phyloP scores from a whole-genome alignment of 768 basidiomycete species.

The Kwoniella sp. region DNA sequence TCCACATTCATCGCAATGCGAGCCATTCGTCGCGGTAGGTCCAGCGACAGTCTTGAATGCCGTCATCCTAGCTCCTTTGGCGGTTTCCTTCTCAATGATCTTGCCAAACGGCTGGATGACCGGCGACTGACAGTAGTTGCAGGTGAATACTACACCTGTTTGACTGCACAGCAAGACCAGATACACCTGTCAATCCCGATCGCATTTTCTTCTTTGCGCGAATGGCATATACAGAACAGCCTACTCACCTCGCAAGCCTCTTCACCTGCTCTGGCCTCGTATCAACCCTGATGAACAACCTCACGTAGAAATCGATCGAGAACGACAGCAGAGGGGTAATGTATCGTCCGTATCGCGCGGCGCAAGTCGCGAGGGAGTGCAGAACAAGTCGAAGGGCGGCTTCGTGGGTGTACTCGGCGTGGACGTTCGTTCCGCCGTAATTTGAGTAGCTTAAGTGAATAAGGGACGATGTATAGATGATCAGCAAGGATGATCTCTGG shows the following conservation, averaged over 20 bases:
- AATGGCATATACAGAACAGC: neutral
- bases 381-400: conserved; percentile 89
- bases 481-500: conserved; percentile 9
- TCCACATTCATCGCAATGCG: conserved; percentile 80
- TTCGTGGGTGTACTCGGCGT: conserved; percentile 95
- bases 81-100: conserved; percentile 66
- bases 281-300: conserved; percentile 80
- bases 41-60: conserved; percentile 74
- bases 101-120: conserved; percentile 84
- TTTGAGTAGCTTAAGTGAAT: conserved; percentile 73
- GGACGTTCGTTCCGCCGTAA: conserved; percentile 86
- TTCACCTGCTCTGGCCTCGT: conserved; percentile 82
- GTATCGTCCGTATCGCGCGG: conserved; percentile 86
- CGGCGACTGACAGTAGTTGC: conserved; percentile 77
- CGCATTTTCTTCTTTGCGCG: neutral
- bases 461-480: neutral
- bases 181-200: neutral
- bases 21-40: conserved; percentile 61
- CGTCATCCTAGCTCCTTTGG: conserved; percentile 64
- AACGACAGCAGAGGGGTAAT: conserved; percentile 82
- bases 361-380: conserved; percentile 79
- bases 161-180: conserved; percentile 63
- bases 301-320: conserved; percentile 96
- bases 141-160: conserved; percentile 81
- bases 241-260: conserved; percentile 69